Base-by-base conservation (phyloP, 2,329 filamentous ascomycete species). In the Pseudonectria foliicola region DNA sequence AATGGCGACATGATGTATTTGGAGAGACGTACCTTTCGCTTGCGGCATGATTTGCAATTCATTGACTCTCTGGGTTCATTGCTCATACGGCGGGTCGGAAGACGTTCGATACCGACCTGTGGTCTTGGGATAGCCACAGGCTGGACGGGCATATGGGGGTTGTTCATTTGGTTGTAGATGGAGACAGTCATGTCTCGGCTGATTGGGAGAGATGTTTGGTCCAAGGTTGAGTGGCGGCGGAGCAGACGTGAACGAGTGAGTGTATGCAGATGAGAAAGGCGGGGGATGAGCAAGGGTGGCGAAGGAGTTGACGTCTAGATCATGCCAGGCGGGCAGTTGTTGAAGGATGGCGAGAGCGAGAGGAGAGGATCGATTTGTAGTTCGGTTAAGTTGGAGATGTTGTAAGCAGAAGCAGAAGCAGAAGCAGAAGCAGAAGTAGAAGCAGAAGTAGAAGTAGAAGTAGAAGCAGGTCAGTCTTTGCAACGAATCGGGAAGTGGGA, bases 11-110 rank as follows among this genome's bases (percentile, higher is more conserved):
- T 13, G 32, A 13, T 21, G 38, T 34, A 35, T 42, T 33, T 28
- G 40, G 45, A 35, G 30, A 40, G 35, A 48, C 66, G 31, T 62
- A 90, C 86, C 81, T 94, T 94, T 66, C 87, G 75, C 64, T 93
- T 93, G 49, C 87, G 77, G 68, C 87, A 94, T 37, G 85, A 92
- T 62, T 94, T 93, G 77, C 87, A 94, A 61, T 94, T 94, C 87
- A 94, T 94, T 24, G 84, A 85, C 68, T 93, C 87, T 52, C 84
- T 79, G 27, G 84, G 85, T 59, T 92, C 84, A 51, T 77, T 82
- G 60, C 73, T 79, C 61, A 77, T 68, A 27, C 82, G 78, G 44
- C 82, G 77, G 35, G 80, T 72, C 16, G 83, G 82, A 46, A 90
- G 67, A 42, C 85, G 77, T 63, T 89, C 82, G 59, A 90, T 90